phyloP scores from a whole-genome alignment of 139 green algal genomes.

The Pseudopediastrum boryanum region DNA sequence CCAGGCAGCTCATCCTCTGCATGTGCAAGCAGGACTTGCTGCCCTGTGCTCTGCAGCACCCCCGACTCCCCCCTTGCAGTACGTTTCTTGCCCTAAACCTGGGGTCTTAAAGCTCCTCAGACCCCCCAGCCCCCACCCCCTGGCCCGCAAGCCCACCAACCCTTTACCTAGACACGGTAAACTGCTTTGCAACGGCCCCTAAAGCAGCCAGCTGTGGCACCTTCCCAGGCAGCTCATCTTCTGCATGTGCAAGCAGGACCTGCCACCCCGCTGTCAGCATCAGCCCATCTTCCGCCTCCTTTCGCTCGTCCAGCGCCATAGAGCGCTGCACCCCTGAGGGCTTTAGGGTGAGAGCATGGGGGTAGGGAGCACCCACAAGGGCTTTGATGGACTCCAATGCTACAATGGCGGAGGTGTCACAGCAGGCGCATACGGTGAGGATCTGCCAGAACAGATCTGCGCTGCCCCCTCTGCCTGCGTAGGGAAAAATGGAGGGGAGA shows the following conservation, averaged over 20 bases:
- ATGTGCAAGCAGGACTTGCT: no score
- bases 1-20: no score
- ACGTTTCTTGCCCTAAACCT: no score
- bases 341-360: constrained; percentile 18
- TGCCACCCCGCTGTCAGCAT: constrained; percentile 50
- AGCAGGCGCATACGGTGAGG: constrained; percentile 60
- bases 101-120: no score
- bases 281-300: constrained; percentile 2
- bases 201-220: constrained; percentile 12
- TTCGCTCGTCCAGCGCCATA: constrained; percentile 25
- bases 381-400: constrained; percentile 70
- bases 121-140: no score
- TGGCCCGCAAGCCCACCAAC: no score
- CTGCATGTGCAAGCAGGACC: constrained; percentile 59
- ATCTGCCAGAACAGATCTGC: constrained; percentile 69
- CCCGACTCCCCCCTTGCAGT: no score
- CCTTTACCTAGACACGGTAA: constrained; percentile 23
- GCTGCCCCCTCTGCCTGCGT: constrained; percentile 37
- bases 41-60: no score
- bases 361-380: constrained; percentile 51
- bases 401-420: constrained; percentile 73
- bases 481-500: not conserved
- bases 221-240: constrained; percentile 15
- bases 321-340: no score
- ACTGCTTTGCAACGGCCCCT: constrained; percentile 16